These are phyloP conservation scores for Xylaria longipes DNA, from an alignment of 495 filamentous ascomycete genomes.

Conservation along the genomic window DNA sequence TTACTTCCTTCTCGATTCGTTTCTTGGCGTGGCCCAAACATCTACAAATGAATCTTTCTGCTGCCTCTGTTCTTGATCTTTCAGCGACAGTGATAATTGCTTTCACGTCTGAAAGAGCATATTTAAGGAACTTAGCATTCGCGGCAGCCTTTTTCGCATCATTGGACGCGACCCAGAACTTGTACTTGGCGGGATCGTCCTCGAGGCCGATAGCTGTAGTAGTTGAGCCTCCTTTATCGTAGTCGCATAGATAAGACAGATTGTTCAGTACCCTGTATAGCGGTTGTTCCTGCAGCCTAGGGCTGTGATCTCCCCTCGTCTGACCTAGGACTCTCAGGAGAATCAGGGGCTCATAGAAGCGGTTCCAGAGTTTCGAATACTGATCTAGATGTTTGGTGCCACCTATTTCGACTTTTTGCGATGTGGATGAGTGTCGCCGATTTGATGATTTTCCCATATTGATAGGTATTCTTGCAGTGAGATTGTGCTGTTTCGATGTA, in stretches of 20 bases:
- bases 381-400: not conserved
- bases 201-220: constrained; percentile 44
- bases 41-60: constrained; percentile 7
- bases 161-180: constrained; percentile 46
- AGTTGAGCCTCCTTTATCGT: constrained; percentile 41
- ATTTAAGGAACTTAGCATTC: constrained; percentile 30
- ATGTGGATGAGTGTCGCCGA: too few relatives aligned
- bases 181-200: constrained; percentile 30
- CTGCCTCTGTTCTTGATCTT: not conserved
- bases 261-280: constrained; percentile 36
- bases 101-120: not conserved
- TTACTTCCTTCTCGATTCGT: constrained; percentile 30
- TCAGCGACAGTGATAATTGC: not conserved
- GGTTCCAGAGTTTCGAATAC: constrained; percentile 32
- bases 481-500: too few relatives aligned
- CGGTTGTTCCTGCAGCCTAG: constrained; percentile 13
- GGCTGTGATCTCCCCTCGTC: constrained; percentile 37
- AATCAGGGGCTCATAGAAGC: constrained; percentile 46
- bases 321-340: constrained; percentile 38
- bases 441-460: too few relatives aligned
- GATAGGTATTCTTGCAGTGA: too few relatives aligned
- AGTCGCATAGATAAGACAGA: constrained; percentile 46
- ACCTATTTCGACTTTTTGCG: not conserved
- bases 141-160: constrained; percentile 5
- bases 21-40: constrained; percentile 21